Evolutionary conservation across 73 alveolate genomes (phyloP).

Genomic region (Paramecium biaurelia): DNA sequence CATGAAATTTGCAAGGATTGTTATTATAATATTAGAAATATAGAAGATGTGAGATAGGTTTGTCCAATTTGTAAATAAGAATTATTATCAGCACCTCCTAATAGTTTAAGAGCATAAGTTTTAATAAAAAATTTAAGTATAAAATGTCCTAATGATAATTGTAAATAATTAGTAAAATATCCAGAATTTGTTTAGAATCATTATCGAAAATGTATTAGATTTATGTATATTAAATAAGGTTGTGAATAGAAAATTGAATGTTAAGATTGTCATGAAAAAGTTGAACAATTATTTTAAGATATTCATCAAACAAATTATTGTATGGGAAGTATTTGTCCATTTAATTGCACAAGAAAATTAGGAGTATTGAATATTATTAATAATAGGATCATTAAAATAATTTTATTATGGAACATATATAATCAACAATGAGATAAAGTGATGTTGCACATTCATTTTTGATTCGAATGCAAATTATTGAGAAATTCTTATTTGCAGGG

Average conservation of each 20-base stretch:
- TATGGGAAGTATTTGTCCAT: neutral
- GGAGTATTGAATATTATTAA: neutral
- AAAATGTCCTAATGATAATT: slow-evolving; percentile 10
- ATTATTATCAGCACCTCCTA: neutral
- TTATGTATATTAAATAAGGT: neutral
- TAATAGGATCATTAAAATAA: slow-evolving; percentile 29
- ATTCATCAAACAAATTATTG: slow-evolving; percentile 34
- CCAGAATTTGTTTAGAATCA: neutral
- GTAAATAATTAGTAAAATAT: neutral
- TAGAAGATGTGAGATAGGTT: neutral
- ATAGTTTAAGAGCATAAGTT: slow-evolving; percentile 27
- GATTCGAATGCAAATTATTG: slow-evolving; percentile 6
- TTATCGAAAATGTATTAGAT: neutral
- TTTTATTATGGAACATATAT: slow-evolving; percentile 18
- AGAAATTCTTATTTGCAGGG: neutral
- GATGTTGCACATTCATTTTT: slow-evolving; percentile 50
- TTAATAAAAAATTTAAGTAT: neutral
- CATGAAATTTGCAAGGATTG: slow-evolving; percentile 53
- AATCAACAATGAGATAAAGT: neutral
- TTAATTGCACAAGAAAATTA: neutral
- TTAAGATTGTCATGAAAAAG: neutral
- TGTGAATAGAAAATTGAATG: neutral
- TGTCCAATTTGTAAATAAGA: slow-evolving; percentile 38
- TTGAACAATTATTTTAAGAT: neutral
- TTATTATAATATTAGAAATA: slow-evolving; percentile 1